These are phyloP conservation scores for Lobosporangium transversale DNA, from an alignment of 192 early-diverging fungal species.

Conservation along the genomic window DNA sequence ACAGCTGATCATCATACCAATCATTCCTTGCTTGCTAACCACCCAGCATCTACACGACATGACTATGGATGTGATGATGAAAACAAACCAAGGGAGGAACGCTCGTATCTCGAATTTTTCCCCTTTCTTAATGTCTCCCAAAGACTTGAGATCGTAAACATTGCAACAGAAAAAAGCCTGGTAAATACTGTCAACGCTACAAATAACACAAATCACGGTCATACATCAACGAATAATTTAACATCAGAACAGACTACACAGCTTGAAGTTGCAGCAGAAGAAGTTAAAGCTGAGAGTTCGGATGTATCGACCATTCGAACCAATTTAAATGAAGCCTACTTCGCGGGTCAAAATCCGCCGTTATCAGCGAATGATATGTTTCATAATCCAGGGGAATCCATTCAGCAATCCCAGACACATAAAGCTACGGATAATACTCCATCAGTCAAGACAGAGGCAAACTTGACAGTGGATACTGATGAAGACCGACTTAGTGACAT, in stretches of 20 bases:
- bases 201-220: no score
- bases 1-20: conserved; percentile 6
- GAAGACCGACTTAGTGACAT: neutral
- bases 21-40: conserved; percentile 19
- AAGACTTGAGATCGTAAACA: conserved; percentile 57
- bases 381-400: no score
- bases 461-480: neutral
- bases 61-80: conserved; percentile 39
- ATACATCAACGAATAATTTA: no score
- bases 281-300: neutral
- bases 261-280: neutral
- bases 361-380: no score
- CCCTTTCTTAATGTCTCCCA: conserved; percentile 75
- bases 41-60: conserved; percentile 25
- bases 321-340: neutral
- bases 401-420: neutral
- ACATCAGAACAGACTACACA: no score
- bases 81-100: conserved; percentile 84
- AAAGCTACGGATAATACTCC: neutral
- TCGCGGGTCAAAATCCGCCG: neutral
- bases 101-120: conserved; percentile 81
- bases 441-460: neutral
- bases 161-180: neutral
- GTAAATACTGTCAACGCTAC: no score
- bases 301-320: neutral